Percentiles rank a stretch among this genome's conserved stretches.
phyloP scores from a whole-genome alignment of 2,329 filamentous ascomycete species.

The Dendryphion nanum region DNA sequence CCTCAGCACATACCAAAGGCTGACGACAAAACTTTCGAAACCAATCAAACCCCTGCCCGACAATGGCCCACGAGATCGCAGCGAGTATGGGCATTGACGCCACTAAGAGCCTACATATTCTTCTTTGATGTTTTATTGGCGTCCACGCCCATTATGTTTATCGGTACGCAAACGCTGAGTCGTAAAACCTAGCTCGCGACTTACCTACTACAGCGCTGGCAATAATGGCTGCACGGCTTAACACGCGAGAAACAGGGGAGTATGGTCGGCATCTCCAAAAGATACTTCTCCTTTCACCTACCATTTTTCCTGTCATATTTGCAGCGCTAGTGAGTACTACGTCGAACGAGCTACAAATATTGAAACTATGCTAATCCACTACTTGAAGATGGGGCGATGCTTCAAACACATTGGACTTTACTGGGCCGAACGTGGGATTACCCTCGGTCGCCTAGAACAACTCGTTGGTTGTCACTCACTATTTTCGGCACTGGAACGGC shows the following conservation, averaged over 20 bases:
- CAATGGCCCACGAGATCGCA: conserved; percentile 18
- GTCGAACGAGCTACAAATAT: too few species aligned
- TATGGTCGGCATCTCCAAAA: conserved; percentile 15
- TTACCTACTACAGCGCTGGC: conserved; percentile 18
- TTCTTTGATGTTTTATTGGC: conserved; percentile 23
- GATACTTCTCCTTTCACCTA: conserved; percentile 23
- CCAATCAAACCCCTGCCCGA: background rate
- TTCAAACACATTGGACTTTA: conserved; percentile 25
- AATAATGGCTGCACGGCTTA: conserved; percentile 17
- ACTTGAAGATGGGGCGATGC: conserved; percentile 29
- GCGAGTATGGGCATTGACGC: conserved; percentile 18
- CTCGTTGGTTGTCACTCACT: conserved; percentile 28
- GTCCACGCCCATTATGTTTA: conserved; percentile 25
- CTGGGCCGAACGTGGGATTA: conserved; percentile 26
- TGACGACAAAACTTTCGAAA: too few species aligned
- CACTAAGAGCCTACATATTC: conserved; percentile 15
- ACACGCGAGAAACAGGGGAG: conserved; percentile 14
- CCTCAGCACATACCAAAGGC: too few species aligned
- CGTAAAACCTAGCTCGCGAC: too few species aligned
- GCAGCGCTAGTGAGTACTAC: too few species aligned
- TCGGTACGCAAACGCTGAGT: conserved; percentile 17
- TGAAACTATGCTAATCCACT: too few species aligned
- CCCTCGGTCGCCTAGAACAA: conserved; percentile 29
- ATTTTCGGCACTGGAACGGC: conserved; percentile 29
- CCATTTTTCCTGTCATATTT: conserved; percentile 29